These are phyloP conservation scores for Heimioporus sp. DNA, from an alignment of 768 basidiomycete genomes.

Conservation along the genomic window DNA sequence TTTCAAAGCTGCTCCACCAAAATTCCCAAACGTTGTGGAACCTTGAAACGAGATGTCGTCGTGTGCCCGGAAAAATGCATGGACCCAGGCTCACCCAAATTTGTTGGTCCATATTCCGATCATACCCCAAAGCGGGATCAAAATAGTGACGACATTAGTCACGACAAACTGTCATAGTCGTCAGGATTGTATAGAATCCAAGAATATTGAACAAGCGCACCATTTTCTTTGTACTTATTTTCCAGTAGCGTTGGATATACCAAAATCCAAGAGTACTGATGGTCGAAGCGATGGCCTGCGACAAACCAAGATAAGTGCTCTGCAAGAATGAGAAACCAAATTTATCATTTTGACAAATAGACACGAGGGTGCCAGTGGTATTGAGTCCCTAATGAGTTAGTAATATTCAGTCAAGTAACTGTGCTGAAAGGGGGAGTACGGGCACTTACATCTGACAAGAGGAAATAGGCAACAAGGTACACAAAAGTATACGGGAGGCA, in stretches of 20 bases:
- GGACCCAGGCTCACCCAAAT: slow-evolving; percentile 51
- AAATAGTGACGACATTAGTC: slow-evolving; percentile 71
- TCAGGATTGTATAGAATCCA: background rate
- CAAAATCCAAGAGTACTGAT: slow-evolving; percentile 73
- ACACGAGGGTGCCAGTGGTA: slow-evolving; percentile 72
- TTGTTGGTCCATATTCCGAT: slow-evolving; percentile 78
- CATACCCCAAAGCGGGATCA: slow-evolving; percentile 87
- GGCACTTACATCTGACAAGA: slow-evolving; percentile 69
- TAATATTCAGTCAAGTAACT: no score
- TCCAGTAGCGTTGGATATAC: slow-evolving; percentile 80
- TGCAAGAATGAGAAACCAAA: slow-evolving; percentile 80
- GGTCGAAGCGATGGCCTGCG: slow-evolving; percentile 75
- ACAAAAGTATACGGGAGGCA: slow-evolving; percentile 79
- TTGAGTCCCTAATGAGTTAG: slow-evolving; percentile 58
- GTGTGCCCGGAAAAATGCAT: background rate
- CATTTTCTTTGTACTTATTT: slow-evolving; percentile 80
- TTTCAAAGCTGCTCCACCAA: slow-evolving; percentile 47
- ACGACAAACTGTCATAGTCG: slow-evolving; percentile 58
- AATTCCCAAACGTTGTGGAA: slow-evolving; percentile 88
- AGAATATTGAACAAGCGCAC: slow-evolving; percentile 31
- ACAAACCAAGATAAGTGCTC: slow-evolving; percentile 74
- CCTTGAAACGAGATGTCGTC: slow-evolving; percentile 22
- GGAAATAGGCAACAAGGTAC: slow-evolving; percentile 74
- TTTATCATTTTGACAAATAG: slow-evolving; percentile 78
- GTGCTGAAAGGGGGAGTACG: background rate